These are phyloP conservation scores for Heracleum sosnowskyi DNA, from an alignment of 129 eudicot genomes.

Conservation along the genomic window DNA sequence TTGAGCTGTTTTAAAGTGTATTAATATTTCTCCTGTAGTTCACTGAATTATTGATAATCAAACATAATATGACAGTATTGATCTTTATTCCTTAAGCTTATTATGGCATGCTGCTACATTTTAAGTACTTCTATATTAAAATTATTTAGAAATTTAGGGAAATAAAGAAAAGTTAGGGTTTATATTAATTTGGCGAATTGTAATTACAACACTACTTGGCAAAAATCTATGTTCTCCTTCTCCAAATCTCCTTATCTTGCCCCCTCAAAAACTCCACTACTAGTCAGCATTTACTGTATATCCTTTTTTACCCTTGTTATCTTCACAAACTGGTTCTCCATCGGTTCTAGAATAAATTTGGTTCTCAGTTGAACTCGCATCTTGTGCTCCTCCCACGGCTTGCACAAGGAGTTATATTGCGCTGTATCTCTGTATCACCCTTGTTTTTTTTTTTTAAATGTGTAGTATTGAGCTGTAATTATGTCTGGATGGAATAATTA, in stretches of 20 bases:
- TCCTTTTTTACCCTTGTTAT: not conserved
- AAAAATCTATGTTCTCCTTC: not conserved
- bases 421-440: not conserved
- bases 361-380: not conserved
- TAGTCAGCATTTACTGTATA: not conserved
- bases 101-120: not conserved
- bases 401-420: not conserved
- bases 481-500: not conserved
- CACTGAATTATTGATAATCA: not conserved
- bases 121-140: not conserved
- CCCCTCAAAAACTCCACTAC: not conserved
- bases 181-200: not conserved
- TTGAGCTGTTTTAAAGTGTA: not conserved
- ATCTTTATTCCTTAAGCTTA: not conserved
- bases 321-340: not conserved
- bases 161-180: not conserved
- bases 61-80: not conserved
- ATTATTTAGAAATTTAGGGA: not conserved
- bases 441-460: not conserved
- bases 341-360: not conserved
- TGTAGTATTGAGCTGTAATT: not conserved
- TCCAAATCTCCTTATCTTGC: not conserved
- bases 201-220: not conserved
- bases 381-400: not conserved
- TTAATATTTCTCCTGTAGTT: not conserved